Evolutionary conservation across 2,329 filamentous ascomycete species (phyloP), one percentile per base, ranked within the genome.

Genomic region (Rhynchosporium graminicola): DNA sequence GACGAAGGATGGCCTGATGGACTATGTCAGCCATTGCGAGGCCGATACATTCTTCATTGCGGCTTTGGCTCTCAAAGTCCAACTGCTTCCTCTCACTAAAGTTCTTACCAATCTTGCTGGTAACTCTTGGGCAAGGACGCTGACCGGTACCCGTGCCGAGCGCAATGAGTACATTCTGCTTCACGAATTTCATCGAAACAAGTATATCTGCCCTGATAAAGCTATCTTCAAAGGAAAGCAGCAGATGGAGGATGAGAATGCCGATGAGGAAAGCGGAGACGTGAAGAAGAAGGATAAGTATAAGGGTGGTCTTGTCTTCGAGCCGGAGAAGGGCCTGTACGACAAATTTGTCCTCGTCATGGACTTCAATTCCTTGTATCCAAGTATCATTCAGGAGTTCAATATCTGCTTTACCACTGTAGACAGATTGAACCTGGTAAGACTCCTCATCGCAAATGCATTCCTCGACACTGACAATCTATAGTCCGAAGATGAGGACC

Each of bases 351-450:
- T 99, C 59, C 84, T 99, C 61, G 96, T 99, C 76, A 99, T 99
- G 96, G 95, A 99, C 81, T 99, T 99, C 82, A 99, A 99, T 83
- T 97, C 93, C 71, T 82, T 99, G 65, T 99, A 99, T 72, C 95
- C 95, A 38, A 97, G 98, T 97, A 98, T 99, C 73, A 99, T 99
- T 65, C 96, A 99, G 74, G 96, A 99, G 82, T 99, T 88, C 80
- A 99, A 99, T 77, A 99, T 99, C 70, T 99, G 96, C 80, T 99
- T 99, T 77, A 99, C 95, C 2, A 99, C 96, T 0, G 92, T 99
- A 6, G 91, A 98, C 65, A 84, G 95, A 70, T 81, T 84, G 46
- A 80, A 84, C 64, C 78, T 88, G 70, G 89, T 92, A 83, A 80
- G 87, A 77, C 29, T 26, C 29, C 10, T 33, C 20, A 20, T 29